Percentiles rank a stretch among this genome's conserved stretches.
Evolutionary conservation across 2,329 filamentous ascomycete genomes (phyloP).

Genomic region (Kalaharituber pfeilii): DNA sequence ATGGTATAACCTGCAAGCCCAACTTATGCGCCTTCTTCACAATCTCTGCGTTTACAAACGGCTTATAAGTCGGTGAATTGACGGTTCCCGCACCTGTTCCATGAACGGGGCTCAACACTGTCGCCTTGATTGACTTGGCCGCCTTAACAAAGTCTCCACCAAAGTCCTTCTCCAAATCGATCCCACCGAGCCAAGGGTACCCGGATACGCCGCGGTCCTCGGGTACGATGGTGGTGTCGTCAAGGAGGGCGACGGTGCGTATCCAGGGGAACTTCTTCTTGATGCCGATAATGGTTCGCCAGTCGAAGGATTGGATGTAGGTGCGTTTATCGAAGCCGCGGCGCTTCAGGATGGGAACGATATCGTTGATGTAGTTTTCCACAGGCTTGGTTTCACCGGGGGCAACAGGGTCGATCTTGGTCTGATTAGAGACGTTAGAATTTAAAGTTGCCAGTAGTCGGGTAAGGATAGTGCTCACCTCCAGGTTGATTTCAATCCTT

Average conservation of each 20-base stretch:
- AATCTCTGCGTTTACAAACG: conserved; percentile 17
- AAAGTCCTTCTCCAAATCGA: conserved; percentile 18
- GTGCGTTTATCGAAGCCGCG: conserved; percentile 16
- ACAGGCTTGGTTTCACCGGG: conserved; percentile 17
- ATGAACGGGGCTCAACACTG: conserved; percentile 14
- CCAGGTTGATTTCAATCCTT: conserved; percentile 19
- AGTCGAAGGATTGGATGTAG: conserved; percentile 21
- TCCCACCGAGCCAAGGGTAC: conserved; percentile 22
- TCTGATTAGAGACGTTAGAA: conserved; percentile 5
- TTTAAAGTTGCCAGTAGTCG: too few species aligned
- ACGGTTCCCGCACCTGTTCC: conserved; percentile 11
- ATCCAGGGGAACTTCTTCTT: conserved; percentile 17
- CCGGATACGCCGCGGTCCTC: conserved; percentile 12
- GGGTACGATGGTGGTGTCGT: conserved; percentile 12
- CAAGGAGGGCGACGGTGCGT: conserved; percentile 18
- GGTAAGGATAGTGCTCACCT: too few species aligned
- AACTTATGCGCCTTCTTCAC: conserved; percentile 19
- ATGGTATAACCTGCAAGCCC: conserved; percentile 20
- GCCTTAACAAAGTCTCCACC: conserved; percentile 20
- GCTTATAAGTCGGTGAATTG: conserved; percentile 18
- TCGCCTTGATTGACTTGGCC: conserved; percentile 17
- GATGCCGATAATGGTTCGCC: conserved; percentile 19
- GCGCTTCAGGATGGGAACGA: conserved; percentile 17
- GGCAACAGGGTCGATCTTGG: conserved; percentile 20
- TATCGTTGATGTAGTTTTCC: conserved; percentile 18